Conservation (phyloP, 345 rosid genomes). For the Salix arbutifolia region DNA sequence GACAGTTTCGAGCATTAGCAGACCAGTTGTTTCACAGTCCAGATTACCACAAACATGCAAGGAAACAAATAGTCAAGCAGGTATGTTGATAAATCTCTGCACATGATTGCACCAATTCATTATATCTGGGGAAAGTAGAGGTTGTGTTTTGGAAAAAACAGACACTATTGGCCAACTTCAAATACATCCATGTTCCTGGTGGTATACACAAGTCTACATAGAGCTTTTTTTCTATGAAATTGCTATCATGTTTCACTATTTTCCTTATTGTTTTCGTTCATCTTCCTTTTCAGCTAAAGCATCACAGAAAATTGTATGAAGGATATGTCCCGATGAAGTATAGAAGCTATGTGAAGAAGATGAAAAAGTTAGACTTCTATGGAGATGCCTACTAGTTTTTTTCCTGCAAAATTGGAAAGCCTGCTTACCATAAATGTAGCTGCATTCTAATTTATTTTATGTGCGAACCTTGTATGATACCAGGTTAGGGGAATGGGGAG, state of each 20-base stretch:
- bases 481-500: conserved; percentile 96
- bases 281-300: conserved; percentile 61
- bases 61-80: conserved; percentile 83
- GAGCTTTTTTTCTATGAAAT: background rate
- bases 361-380: conserved; percentile 74
- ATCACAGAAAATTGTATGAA: conserved; percentile 64
- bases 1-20: conserved; percentile 89
- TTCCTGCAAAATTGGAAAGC: conserved; percentile 5
- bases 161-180: background rate
- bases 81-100: conserved; percentile 29
- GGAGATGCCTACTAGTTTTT: conserved; percentile 21
- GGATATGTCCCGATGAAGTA: conserved; percentile 87
- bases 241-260: background rate
- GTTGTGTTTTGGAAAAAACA: background rate
- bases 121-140: background rate
- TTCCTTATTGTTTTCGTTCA: background rate
- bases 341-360: conserved; percentile 67
- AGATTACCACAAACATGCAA: conserved; percentile 73
- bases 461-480: conserved; percentile 17
- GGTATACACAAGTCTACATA: background rate
- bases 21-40: conserved; percentile 84
- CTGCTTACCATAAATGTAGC: conserved; percentile 2
- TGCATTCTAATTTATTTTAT: conserved; percentile 21
- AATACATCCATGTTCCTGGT: background rate
- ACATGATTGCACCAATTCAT: background rate